Evolutionary conservation across 306 rosid genomes (phyloP), one percentile per base, ranked within the genome.

Genomic region (Erythrophleum fordii): DNA sequence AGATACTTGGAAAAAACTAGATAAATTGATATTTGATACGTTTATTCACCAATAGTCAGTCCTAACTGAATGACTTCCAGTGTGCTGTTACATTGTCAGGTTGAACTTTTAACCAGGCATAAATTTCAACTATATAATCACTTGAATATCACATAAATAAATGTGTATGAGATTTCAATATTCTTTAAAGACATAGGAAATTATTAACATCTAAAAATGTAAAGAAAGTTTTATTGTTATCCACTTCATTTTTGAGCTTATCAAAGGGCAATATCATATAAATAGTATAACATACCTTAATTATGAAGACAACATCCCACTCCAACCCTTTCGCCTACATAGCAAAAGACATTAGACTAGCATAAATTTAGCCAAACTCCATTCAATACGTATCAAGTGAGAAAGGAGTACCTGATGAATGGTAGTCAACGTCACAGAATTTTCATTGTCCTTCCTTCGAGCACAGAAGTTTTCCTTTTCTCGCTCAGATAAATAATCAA

Each of bases 271-370:
- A 66, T 22, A 49, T 71, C 41, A 76, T 53, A 62, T 35, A 55
- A 52, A 69, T 52, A 72, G 58, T 46, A 10, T 49, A 68, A 81
- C 84, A 58, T 87, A 95, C 99, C 99, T 95, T 95, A 79, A 95
- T 83, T 82, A 95, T 87, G 92, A 95, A 95, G 85, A 95, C 99
- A 79, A 88, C 83, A 75, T 95, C 97, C 99, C 99, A 95, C 83
- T 95, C 99, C 84, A 95, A 88, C 77, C 99, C 99, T 85, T 95
- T 95, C 35, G 99, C 93, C 99, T 95, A 70, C 91, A 90, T 14
- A 66, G 72, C 22, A 80, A 78, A 73, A 69, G 56, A 83, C 25
- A 16, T 68, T 52, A 56, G 56, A 72, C 18, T 22, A 60, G 64
- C 48, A 62, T 69, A 69, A 41, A 64, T 25, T 59, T 62, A 56